A percentile compares a stretch with the other conserved stretches of the same genome.
These are phyloP conservation scores for Aspergillus saccharolyticus DNA, from an alignment of 495 filamentous ascomycete genomes.

Conservation along the genomic window DNA sequence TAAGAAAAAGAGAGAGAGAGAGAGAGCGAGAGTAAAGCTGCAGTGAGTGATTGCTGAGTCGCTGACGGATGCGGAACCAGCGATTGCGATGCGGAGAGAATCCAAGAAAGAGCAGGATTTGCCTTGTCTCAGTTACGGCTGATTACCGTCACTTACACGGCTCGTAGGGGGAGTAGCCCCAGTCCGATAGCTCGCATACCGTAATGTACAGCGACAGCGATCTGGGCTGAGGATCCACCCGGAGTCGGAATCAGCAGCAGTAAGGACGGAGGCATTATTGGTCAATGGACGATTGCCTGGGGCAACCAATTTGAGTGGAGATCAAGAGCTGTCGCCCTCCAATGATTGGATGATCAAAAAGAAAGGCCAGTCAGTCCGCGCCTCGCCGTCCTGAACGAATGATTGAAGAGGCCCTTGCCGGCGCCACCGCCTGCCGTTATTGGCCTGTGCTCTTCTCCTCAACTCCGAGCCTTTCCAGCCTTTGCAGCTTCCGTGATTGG, in stretches of 20 bases:
- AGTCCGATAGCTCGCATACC: neutral
- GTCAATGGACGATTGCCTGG: conserved; percentile 11
- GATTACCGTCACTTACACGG: neutral
- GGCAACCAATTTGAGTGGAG: conserved; percentile 6
- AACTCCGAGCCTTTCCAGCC: neutral
- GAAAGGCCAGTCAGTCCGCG: conserved; percentile 15
- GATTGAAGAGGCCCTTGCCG: conserved; percentile 10
- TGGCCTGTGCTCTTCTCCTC: conserved; percentile 5
- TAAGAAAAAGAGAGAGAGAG: neutral
- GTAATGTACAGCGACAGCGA: neutral
- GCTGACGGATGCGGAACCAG: conserved; percentile 13
- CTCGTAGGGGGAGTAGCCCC: neutral
- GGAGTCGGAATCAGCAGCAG: conserved; percentile 5
- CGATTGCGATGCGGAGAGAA: conserved; percentile 10
- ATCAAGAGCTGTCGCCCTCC: neutral
- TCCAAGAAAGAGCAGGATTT: conserved; percentile 9
- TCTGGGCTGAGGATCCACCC: conserved; percentile 8
- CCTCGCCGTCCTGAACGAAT: conserved; percentile 15
- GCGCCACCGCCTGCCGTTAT: conserved; percentile 7
- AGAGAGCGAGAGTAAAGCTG: conserved; percentile 5
- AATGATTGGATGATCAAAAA: conserved; percentile 4
- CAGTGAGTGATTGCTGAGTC: conserved; percentile 11
- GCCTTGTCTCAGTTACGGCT: conserved; percentile 12
- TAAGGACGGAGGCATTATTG: conserved; percentile 21
- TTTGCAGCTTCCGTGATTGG: conserved; percentile 6